phyloP scores from a whole-genome alignment of 2,329 filamentous ascomycete genomes.

The Biscogniauxia mediterranea region DNA sequence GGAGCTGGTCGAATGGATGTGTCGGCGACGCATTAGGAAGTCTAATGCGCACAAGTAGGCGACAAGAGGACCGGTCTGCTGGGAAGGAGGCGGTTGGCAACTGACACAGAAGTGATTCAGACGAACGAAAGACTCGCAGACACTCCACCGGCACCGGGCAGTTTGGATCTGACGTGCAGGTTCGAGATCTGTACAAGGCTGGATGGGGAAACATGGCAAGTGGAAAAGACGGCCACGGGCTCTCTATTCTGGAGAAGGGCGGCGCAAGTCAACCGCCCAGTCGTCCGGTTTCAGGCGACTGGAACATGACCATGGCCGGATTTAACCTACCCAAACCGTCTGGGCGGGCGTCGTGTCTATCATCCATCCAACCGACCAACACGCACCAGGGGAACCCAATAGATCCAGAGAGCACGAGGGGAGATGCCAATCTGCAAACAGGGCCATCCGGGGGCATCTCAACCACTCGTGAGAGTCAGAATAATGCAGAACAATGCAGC shows the following conservation, averaged over 20 bases:
- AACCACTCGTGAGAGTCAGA: conserved; percentile 9
- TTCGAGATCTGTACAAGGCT: conserved; percentile 32
- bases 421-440: conserved; percentile 8
- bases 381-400: neutral
- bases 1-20: neutral
- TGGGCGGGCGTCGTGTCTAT: neutral
- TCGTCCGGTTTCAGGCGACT: conserved; percentile 2
- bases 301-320: neutral
- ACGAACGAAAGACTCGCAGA: conserved; percentile 19
- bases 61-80: conserved; percentile 6
- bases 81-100: conserved; percentile 9
- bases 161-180: conserved; percentile 31
- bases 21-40: neutral
- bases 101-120: conserved; percentile 12
- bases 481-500: conserved; percentile 2
- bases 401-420: conserved; percentile 8
- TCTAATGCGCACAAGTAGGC: neutral
- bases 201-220: conserved; percentile 28
- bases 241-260: conserved; percentile 10
- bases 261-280: neutral
- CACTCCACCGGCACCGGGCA: conserved; percentile 10
- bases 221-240: conserved; percentile 10
- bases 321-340: neutral
- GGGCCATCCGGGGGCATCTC: conserved; percentile 12
- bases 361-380: conserved; percentile 1